A percentile compares a stretch with the other conserved stretches of the same genome.
Conservation (phyloP, 306 rosid species). For the Dalbergia cochinchinensis region DNA sequence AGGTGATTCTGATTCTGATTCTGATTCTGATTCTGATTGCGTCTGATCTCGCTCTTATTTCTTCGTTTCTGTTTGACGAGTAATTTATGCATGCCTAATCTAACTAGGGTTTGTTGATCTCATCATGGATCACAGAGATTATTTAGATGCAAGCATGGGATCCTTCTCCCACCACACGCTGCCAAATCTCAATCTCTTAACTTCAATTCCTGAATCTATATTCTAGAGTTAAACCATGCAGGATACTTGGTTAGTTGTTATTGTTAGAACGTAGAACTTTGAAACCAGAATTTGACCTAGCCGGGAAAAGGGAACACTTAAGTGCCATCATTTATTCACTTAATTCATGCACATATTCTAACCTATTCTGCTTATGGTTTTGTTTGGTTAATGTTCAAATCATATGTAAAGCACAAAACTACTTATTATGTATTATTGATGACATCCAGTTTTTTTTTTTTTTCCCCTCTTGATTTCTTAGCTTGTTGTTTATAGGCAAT, state of each 20-base stretch:
- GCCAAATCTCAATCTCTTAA: background rate
- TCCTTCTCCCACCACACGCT: constrained; percentile 6
- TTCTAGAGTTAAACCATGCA: background rate
- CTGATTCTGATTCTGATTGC: background rate
- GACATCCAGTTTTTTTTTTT: constrained; percentile 20
- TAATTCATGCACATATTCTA: background rate
- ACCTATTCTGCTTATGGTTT: background rate
- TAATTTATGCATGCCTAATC: background rate
- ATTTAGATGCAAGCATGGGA: background rate
- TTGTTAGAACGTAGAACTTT: too few species aligned
- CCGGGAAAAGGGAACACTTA: background rate
- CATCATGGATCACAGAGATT: constrained; percentile 7
- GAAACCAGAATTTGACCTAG: background rate
- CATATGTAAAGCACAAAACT: background rate
- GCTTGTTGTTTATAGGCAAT: constrained; percentile 34
- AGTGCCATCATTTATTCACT: constrained; percentile 21
- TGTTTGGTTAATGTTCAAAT: constrained; percentile 5
- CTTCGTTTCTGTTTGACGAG: background rate
- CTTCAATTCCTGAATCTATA: background rate
- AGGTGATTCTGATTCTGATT: constrained; percentile 37
- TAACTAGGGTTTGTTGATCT: constrained; percentile 36
- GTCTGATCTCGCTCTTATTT: constrained; percentile 2
- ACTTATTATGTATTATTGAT: background rate
- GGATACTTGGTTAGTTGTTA: background rate
- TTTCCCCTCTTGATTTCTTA: background rate